phyloP scores from a whole-genome alignment of 139 green algal species.

The Axilococcus clingmanii region DNA sequence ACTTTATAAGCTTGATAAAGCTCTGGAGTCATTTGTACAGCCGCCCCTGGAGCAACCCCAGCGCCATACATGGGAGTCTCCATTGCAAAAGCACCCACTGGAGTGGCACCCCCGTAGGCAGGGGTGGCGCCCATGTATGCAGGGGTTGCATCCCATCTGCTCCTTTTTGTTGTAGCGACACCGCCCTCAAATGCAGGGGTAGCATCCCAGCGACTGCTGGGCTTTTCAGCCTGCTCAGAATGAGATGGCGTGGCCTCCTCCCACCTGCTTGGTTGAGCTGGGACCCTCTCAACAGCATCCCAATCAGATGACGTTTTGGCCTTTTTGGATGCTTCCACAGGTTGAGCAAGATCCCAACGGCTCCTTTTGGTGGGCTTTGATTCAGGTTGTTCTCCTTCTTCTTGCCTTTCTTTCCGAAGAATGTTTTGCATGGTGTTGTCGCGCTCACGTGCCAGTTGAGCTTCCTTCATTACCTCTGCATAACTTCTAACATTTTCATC shows the following conservation, averaged over 20 bases:
- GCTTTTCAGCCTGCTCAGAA: conserved; percentile 7
- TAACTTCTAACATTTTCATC: conserved; percentile 59
- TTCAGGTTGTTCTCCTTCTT: conserved; percentile 21
- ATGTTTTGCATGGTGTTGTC: conserved; percentile 94
- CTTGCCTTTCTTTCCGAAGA: conserved; percentile 42
- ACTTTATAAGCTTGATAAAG: conserved; percentile 55
- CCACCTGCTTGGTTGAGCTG: conserved; percentile 44
- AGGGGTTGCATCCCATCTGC: conserved; percentile 31
- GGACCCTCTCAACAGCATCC: conserved; percentile 72
- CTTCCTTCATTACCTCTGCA: conserved; percentile 80
- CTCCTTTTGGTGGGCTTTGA: conserved; percentile 57
- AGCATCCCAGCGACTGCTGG: conserved; percentile 66
- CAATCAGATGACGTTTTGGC: conserved; percentile 65
- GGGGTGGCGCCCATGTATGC: conserved; percentile 22
- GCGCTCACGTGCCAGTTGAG: conserved; percentile 67
- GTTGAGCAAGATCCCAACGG: conserved; percentile 68
- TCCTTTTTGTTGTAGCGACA: conserved; percentile 16
- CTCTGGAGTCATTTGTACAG: conserved; percentile 66
- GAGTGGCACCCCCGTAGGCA: conserved; percentile 42
- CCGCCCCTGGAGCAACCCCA: neutral
- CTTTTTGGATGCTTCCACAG: neutral
- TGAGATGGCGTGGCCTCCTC: conserved; percentile 49
- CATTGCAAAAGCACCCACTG: conserved; percentile 49
- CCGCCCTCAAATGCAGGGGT: conserved; percentile 21
- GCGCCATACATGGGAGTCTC: conserved; percentile 43